These are phyloP conservation scores for Eutrema japonicum DNA, from an alignment of 345 rosid species.

Conservation along the genomic window DNA sequence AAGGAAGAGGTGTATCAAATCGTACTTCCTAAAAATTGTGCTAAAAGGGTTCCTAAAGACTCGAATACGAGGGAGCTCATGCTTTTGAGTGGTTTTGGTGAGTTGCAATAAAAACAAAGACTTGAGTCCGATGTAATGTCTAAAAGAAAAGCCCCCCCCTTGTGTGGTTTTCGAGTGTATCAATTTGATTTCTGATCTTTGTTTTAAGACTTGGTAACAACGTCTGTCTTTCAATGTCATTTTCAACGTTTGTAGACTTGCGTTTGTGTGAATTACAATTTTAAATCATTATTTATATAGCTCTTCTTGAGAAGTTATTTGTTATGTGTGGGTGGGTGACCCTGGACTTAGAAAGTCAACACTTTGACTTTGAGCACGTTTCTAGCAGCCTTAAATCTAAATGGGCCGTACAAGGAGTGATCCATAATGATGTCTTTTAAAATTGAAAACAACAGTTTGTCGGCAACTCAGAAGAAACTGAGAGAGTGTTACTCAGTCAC, in stretches of 20 bases:
- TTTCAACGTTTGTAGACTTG: background rate
- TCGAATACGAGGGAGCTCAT: background rate
- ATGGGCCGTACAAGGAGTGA: slow-evolving; percentile 31
- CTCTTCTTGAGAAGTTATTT: background rate
- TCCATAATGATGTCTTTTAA: slow-evolving; percentile 2
- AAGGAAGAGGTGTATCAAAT: slow-evolving; percentile 36
- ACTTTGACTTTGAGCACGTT: background rate
- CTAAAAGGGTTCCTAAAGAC: background rate
- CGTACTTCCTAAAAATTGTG: slow-evolving; percentile 19
- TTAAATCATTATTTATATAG: background rate
- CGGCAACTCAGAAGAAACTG: background rate
- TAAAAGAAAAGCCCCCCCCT: background rate
- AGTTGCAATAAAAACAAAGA: slow-evolving; percentile 37
- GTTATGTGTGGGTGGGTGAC: background rate
- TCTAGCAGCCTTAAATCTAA: slow-evolving; percentile 11
- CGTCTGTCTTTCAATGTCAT: slow-evolving; percentile 10
- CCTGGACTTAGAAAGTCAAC: background rate
- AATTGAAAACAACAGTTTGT: background rate
- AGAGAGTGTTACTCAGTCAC: background rate
- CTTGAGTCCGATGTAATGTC: slow-evolving; percentile 23
- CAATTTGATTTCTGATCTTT: slow-evolving; percentile 20
- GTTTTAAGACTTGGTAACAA: slow-evolving; percentile 19
- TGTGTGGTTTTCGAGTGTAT: slow-evolving; percentile 37
- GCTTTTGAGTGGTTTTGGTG: slow-evolving; percentile 12
- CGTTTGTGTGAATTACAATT: slow-evolving; percentile 6